These are phyloP conservation scores for Psilocybe sp. DNA, from an alignment of 768 basidiomycete genomes.

Conservation along the genomic window DNA sequence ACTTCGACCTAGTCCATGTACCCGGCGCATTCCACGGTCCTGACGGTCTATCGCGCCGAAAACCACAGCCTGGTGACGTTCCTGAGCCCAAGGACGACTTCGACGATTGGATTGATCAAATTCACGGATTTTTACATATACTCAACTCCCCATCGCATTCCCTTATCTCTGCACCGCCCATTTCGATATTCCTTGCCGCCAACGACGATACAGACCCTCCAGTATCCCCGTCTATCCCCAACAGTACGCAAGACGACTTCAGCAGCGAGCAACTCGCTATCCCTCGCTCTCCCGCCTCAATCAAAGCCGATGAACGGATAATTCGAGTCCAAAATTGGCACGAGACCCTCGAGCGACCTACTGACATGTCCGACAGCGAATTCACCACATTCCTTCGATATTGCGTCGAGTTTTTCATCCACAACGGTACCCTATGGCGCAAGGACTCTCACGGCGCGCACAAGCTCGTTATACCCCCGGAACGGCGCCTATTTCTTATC, in stretches of 20 bases:
- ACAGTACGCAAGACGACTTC: too few species aligned
- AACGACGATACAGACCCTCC: not conserved
- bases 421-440: slow-evolving; percentile 15
- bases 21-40: slow-evolving; percentile 4
- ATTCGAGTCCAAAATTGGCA: slow-evolving; percentile 7
- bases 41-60: slow-evolving; percentile 12
- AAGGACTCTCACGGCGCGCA: slow-evolving; percentile 17
- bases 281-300: slow-evolving; percentile 4
- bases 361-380: slow-evolving; percentile 10
- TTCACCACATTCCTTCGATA: slow-evolving; percentile 15
- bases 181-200: not conserved
- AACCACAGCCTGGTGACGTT: slow-evolving; percentile 13
- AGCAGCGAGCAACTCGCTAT: too few species aligned
- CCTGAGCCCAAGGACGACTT: not conserved
- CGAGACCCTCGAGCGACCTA: slow-evolving; percentile 1
- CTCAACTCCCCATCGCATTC: not conserved
- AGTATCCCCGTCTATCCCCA: too few species aligned
- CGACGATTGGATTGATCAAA: not conserved
- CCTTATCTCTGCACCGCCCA: not conserved
- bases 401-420: slow-evolving; percentile 16
- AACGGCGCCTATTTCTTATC: slow-evolving; percentile 13
- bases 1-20: slow-evolving; percentile 11
- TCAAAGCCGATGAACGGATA: slow-evolving; percentile 11
- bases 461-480: slow-evolving; percentile 17
- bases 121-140: not conserved